Conservation (phyloP, 23 red algal genomes). For the Pyropia haitanensis region DNA sequence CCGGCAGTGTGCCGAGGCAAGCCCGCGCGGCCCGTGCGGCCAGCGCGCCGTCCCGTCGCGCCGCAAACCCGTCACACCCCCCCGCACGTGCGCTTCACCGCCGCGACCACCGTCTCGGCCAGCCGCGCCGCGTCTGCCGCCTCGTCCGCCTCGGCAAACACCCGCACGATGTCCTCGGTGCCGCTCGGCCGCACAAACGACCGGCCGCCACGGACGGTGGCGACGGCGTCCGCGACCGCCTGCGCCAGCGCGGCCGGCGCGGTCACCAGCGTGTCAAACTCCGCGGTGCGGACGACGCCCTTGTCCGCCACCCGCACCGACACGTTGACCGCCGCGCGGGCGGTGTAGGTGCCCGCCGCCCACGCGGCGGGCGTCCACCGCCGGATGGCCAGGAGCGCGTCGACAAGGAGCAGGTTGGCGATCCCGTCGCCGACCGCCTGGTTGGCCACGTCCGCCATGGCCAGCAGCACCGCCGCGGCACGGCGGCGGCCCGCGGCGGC, state of each 20-base stretch:
- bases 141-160: constrained; percentile 70
- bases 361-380: constrained; percentile 22
- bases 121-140: no score
- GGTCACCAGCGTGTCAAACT: constrained; percentile 52
- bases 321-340: constrained; percentile 50
- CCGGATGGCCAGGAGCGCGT: constrained; percentile 37
- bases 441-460: constrained; percentile 61
- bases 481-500: neutral
- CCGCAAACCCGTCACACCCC: no score
- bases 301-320: constrained; percentile 59
- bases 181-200: constrained; percentile 91
- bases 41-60: no score
- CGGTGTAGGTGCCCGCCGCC: constrained; percentile 55
- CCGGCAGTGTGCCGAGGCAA: no score
- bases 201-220: constrained; percentile 10
- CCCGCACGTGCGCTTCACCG: no score
- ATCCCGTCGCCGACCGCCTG: constrained; percentile 93
- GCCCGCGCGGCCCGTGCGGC: no score
- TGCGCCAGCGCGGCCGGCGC: constrained; percentile 25
- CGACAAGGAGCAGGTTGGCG: constrained; percentile 64
- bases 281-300: constrained; percentile 42
- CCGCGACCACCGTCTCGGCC: no score
- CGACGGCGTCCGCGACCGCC: constrained; percentile 8
- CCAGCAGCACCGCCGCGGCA: constrained; percentile 24
- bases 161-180: constrained; percentile 92